phyloP scores from a whole-genome alignment of 352 stramenopile genomes.

The Phytophthora cryptogea region DNA sequence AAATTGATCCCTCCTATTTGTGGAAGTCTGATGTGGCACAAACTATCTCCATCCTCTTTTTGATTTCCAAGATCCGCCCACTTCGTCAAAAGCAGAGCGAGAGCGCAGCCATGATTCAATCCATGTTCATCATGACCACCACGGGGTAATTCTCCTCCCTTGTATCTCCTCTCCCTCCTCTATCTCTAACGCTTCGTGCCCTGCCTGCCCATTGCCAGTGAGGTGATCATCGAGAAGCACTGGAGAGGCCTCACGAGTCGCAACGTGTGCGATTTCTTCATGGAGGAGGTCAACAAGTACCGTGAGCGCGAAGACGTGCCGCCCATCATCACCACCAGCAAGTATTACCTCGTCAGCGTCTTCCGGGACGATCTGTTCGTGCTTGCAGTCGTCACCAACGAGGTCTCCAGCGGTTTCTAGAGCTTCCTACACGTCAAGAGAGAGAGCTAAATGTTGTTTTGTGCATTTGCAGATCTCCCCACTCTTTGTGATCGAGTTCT shows the following conservation, averaged over 20 bases:
- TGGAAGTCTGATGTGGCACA: slow-evolving; percentile 15
- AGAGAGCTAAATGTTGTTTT: slow-evolving; percentile 10
- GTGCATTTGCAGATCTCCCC: slow-evolving; percentile 64
- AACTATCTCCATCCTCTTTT: slow-evolving; percentile 5
- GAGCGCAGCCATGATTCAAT: slow-evolving; percentile 92
- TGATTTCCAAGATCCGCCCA: slow-evolving; percentile 33
- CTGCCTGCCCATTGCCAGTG: slow-evolving; percentile 39
- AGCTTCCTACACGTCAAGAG: too few relatives aligned
- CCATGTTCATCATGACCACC: slow-evolving; percentile 96
- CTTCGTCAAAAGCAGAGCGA: not conserved
- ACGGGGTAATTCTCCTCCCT: slow-evolving; percentile 50
- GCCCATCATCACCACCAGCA: slow-evolving; percentile 87
- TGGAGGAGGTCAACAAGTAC: slow-evolving; percentile 96
- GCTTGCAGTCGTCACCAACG: slow-evolving; percentile 93
- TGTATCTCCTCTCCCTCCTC: not conserved
- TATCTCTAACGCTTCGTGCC: slow-evolving; percentile 17
- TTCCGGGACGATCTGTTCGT: slow-evolving; percentile 96
- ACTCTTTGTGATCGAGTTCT: slow-evolving; percentile 95
- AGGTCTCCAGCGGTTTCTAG: slow-evolving; percentile 56
- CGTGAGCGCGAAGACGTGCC: slow-evolving; percentile 85
- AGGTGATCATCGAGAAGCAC: slow-evolving; percentile 99
- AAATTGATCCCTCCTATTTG: not conserved
- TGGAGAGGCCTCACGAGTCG: slow-evolving; percentile 95
- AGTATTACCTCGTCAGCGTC: slow-evolving; percentile 92
- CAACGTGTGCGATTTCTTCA: slow-evolving; percentile 98